Conservation (phyloP, 2,329 filamentous ascomycete species). For the Cercospora janseana region DNA sequence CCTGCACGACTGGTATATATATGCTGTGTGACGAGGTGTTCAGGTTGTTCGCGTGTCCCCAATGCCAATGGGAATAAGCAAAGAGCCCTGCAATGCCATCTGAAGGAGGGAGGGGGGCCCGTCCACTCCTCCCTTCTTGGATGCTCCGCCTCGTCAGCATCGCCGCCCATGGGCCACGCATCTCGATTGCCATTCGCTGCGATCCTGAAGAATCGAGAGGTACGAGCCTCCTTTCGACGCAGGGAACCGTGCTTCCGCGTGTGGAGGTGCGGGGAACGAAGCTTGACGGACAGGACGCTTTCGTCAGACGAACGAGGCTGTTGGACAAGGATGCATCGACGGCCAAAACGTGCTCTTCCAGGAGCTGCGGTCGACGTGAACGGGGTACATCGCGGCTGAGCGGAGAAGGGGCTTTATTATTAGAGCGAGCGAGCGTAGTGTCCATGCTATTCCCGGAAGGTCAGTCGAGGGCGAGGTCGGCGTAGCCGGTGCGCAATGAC, state of each 20-base stretch:
- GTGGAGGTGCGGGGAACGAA: constrained; percentile 5
- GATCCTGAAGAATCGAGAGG: not conserved
- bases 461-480: constrained; percentile 6
- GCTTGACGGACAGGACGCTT: not conserved
- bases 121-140: constrained; percentile 9
- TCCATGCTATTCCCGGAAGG: constrained; percentile 6
- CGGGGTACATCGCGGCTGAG: constrained; percentile 15
- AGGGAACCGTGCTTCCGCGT: not conserved
- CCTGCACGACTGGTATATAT: constrained; percentile 11
- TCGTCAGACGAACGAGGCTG: not conserved
- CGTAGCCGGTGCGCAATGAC: constrained; percentile 13
- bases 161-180: not conserved
- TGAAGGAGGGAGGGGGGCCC: not conserved
- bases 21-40: constrained; percentile 5
- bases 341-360: not conserved
- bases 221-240: not conserved
- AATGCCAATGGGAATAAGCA: constrained; percentile 16
- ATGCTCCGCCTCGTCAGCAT: constrained; percentile 7
- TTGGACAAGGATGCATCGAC: constrained; percentile 6
- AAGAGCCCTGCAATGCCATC: constrained; percentile 1
- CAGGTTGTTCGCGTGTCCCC: not conserved
- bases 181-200: constrained; percentile 8
- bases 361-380: not conserved
- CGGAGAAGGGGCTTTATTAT: constrained; percentile 12
- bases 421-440: no score